Evolutionary conservation across 2,329 filamentous ascomycete genomes (phyloP).

Genomic region (Paramyrothecium roridum): DNA sequence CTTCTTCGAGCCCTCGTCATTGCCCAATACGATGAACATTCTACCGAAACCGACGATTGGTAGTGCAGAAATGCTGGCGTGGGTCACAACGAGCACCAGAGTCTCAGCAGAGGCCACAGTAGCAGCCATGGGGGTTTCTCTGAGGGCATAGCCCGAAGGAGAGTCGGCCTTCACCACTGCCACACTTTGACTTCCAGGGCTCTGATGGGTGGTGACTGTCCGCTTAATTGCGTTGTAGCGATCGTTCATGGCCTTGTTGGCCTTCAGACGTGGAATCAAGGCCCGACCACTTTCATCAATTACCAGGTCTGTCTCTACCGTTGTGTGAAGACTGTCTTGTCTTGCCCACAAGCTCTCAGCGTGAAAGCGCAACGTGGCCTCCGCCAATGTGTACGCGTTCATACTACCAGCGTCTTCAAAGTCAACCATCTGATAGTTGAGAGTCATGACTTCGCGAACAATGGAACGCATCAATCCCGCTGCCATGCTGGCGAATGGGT

Average conservation of each 20-base stretch:
- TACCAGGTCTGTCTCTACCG: constrained; percentile 8
- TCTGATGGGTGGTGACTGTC: neutral
- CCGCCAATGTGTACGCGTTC: neutral
- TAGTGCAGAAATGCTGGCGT: too few relatives aligned
- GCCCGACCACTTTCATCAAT: constrained; percentile 4
- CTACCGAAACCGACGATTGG: too few relatives aligned
- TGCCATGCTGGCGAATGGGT: constrained; percentile 7
- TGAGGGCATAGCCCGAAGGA: neutral
- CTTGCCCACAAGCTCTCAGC: neutral
- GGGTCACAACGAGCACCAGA: too few relatives aligned
- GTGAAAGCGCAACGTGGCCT: neutral
- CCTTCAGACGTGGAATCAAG: constrained; percentile 6
- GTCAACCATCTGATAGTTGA: constrained; percentile 6
- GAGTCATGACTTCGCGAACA: constrained; percentile 5
- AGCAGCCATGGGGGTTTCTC: too few relatives aligned
- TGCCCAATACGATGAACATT: too few relatives aligned
- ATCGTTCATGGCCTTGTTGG: constrained; percentile 4
- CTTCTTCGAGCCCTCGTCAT: too few relatives aligned
- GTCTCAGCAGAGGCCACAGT: too few relatives aligned
- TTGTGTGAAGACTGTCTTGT: constrained; percentile 5
- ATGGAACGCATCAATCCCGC: constrained; percentile 7
- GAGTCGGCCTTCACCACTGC: neutral
- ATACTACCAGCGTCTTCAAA: constrained; percentile 1
- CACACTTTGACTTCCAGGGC: neutral
- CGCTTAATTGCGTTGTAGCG: constrained; percentile 5